Base-by-base conservation (phyloP, 129 eudicot genomes). In the Tagetes erecta region DNA sequence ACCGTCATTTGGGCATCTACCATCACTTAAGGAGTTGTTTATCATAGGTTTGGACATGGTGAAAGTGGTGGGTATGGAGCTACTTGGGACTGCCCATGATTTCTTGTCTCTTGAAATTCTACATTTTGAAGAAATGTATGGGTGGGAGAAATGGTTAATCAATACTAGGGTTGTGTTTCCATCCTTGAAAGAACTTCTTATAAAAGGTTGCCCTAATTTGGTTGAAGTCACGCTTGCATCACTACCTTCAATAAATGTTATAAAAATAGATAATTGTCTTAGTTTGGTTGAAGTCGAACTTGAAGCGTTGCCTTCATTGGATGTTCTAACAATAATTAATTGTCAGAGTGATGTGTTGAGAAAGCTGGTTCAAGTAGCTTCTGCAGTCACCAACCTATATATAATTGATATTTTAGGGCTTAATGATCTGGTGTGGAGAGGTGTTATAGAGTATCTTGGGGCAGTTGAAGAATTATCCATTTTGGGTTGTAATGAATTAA, bases 71-170 rank as follows among this genome's bases (percentile, higher is more conserved):
- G 64, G 13, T 8, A 7, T 30, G 10, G 64, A 57, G 38, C 31
- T 57, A 31, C 7, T 57, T 57, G 37, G 64, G 4, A 8, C 38
- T 0, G 38, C 13, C 31, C 2, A 0, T 27, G 36, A 13, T 7
- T 57, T 57, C 31, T 37, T 13, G 30, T 30, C 64, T 27, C 64
- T 57, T 57, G 64, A 30, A 57, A 31, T 7, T 31, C 64, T 83
- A 51, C 4, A 79, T n/a, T 83, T 86, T 34, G 27, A 2, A 3
- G 3, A 59, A 66, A 86, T 86, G 90, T 12, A 60, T 0, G 67
- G 67, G 47, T 83, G 85, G 87, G 64, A 68, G 66, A 68, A 53
- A 42, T 86, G 90, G 90, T 41, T 59, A 53, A 56, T 31, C 35
- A 67, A 67, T 33, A 12, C 47, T 3, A n/a, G 44, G 66, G 73